Evolutionary conservation across 2,329 filamentous ascomycete genomes (phyloP).

Genomic region (Tetracladium maxilliforme): DNA sequence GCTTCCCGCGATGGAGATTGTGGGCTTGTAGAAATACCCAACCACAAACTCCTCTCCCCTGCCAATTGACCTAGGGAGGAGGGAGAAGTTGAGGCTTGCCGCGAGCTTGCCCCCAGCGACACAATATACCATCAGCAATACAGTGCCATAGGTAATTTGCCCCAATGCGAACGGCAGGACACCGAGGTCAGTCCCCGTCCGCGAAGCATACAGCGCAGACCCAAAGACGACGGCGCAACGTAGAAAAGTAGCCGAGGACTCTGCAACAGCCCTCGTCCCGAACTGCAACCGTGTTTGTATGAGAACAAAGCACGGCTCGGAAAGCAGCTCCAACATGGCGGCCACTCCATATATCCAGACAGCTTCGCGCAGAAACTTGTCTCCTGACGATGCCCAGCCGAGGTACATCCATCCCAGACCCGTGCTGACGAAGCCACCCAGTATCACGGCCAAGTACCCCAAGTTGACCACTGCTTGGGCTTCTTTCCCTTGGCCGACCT

Average conservation of each 20-base stretch:
- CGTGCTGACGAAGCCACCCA: slow-evolving; percentile 51
- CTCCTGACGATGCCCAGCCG: slow-evolving; percentile 24
- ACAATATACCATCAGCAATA: slow-evolving; percentile 57
- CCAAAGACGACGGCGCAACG: slow-evolving; percentile 65
- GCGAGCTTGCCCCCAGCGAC: slow-evolving; percentile 44
- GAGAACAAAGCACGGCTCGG: slow-evolving; percentile 81
- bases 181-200: slow-evolving; percentile 39
- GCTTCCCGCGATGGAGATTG: slow-evolving; percentile 62
- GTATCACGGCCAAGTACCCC: slow-evolving; percentile 60
- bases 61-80: slow-evolving; percentile 36
- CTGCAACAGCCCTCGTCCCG: slow-evolving; percentile 65
- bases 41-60: slow-evolving; percentile 7
- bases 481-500: slow-evolving; percentile 5
- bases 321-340: slow-evolving; percentile 58
- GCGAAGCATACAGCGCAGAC: slow-evolving; percentile 49
- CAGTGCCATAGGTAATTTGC: slow-evolving; percentile 60
- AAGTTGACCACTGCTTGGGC: slow-evolving; percentile 77
- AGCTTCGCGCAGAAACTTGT: slow-evolving; percentile 48
- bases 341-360: slow-evolving; percentile 41
- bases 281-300: slow-evolving; percentile 73
- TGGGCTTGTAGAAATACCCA: slow-evolving; percentile 46
- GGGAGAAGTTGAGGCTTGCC: slow-evolving; percentile 46
- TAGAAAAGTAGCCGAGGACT: slow-evolving; percentile 65
- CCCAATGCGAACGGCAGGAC: slow-evolving; percentile 82
- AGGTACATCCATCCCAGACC: slow-evolving; percentile 56